Evolutionary conservation across 2,329 filamentous ascomycete species (phyloP), one percentile per base, ranked within the genome.

Genomic region (Tricladium varicosporioides): DNA sequence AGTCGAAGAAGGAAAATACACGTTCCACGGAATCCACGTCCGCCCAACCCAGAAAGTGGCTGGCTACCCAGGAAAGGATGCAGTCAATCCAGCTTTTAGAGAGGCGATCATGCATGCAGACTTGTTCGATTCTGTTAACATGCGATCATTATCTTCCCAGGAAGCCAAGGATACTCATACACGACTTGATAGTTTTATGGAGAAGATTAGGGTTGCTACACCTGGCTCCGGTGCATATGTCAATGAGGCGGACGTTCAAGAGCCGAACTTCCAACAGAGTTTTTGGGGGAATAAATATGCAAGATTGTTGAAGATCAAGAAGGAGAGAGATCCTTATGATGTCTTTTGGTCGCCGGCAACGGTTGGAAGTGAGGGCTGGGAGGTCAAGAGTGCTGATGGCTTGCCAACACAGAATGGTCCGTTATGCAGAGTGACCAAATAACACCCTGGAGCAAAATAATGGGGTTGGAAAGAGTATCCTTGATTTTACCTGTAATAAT

Each of bases 161-260:
- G 80, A 8, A 77, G 79, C 0, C 64, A 70, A 0, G 18, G 18
- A 19, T 32, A 46, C 53, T 16, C 56, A 51, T 47, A 33, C 33
- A 10, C 40, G 40, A 42, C 49, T 44, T 52, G 7, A 59, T 18
- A 46, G 31, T 5, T 62, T 51, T 9, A 56, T 63, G 60, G 49
- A 61, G 19, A 45, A 48, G 31, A 58, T 60, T 14, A 43, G 60
- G 14, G 51, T 31, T 7, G 53, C 59, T 4, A 57, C 59, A 1
- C 52, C 48, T 0, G 71, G 69, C 0, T 68, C 71, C 8, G 76
- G 74, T 3, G 70, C 73, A 1, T 80, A 80, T 65, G 71, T 77
- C 71, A 80, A 78, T 62, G 80, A 83, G 68, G 78, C 75, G 2
- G 74, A 80, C 66, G 73, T 77, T 49, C 67, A 67, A 44, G 71